Percentiles rank a stretch among this genome's conserved stretches.
These are phyloP conservation scores for Clonostachys rosea DNA, from an alignment of 2,329 filamentous ascomycete genomes.

Conservation along the genomic window DNA sequence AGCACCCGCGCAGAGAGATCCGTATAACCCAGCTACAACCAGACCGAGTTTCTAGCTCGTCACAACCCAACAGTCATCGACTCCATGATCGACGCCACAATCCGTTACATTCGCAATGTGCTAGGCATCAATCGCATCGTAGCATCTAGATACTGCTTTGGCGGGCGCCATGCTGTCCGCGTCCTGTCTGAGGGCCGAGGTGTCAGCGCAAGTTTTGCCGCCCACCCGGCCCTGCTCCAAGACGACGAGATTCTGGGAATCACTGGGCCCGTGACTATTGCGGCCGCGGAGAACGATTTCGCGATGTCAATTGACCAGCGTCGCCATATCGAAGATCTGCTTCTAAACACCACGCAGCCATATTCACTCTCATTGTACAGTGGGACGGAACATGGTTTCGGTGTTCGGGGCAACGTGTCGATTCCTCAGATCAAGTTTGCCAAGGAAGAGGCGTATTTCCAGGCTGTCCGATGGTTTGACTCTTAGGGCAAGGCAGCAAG, in stretches of 20 bases:
- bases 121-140: slow-evolving; percentile 41
- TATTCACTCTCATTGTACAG: no score
- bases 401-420: no score
- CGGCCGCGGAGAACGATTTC: slow-evolving; percentile 42
- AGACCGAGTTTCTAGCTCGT: slow-evolving; percentile 10
- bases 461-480: no score
- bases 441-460: no score
- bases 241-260: slow-evolving; percentile 49
- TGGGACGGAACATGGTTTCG: no score
- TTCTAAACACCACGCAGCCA: no score
- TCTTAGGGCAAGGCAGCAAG: no score
- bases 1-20: slow-evolving; percentile 4
- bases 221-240: slow-evolving; percentile 55
- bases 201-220: slow-evolving; percentile 35
- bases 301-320: slow-evolving; percentile 20
- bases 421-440: no score
- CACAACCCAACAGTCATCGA: slow-evolving; percentile 10
- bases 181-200: slow-evolving; percentile 40
- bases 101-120: slow-evolving; percentile 24
- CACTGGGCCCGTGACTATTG: slow-evolving; percentile 47
- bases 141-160: slow-evolving; percentile 56
- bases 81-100: slow-evolving; percentile 10
- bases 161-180: slow-evolving; percentile 49
- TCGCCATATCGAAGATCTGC: no score
- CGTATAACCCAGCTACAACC: slow-evolving; percentile 9